phyloP scores from a whole-genome alignment of 805 yeast genomes.

The Lipomyces sp. region DNA sequence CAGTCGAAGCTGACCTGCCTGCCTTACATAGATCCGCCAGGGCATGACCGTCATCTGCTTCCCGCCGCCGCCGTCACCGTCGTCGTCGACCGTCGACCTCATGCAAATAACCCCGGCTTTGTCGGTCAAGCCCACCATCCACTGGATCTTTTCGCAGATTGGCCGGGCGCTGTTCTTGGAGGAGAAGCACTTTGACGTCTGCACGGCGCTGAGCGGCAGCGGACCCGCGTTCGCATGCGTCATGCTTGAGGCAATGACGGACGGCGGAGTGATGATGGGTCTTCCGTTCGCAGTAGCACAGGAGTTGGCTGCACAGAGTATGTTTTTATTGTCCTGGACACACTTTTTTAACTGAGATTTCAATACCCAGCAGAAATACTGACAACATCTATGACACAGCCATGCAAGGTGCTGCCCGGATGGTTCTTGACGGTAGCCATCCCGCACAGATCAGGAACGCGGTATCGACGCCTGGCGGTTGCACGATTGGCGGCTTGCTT shows the following conservation, averaged over 20 bases:
- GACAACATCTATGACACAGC: slow-evolving; percentile 10
- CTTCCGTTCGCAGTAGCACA: slow-evolving; percentile 79
- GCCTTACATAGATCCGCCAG: slow-evolving; percentile 74
- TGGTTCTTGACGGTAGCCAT: slow-evolving; percentile 79
- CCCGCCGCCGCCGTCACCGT: slow-evolving; percentile 42
- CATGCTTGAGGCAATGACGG: slow-evolving; percentile 87
- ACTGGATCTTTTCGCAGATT: slow-evolving; percentile 44
- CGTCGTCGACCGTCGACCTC: slow-evolving; percentile 14
- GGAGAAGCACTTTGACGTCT: slow-evolving; percentile 94
- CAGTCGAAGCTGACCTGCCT: background rate
- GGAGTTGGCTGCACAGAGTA: slow-evolving; percentile 86
- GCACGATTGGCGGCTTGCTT: slow-evolving; percentile 92
- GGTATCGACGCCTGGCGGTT: slow-evolving; percentile 97
- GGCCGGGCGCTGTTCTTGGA: slow-evolving; percentile 43
- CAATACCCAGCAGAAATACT: background rate
- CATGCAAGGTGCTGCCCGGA: slow-evolving; percentile 71
- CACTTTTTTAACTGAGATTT: too few species aligned
- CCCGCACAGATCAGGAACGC: slow-evolving; percentile 84
- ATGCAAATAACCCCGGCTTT: slow-evolving; percentile 33
- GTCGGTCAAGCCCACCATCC: slow-evolving; percentile 36
- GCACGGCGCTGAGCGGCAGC: slow-evolving; percentile 91
- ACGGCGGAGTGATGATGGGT: slow-evolving; percentile 94
- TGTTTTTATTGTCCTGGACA: slow-evolving; percentile 48
- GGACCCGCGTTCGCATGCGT: slow-evolving; percentile 93
- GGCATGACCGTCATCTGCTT: slow-evolving; percentile 94